phyloP scores from a whole-genome alignment of 257 asterid species.

The Voacanga thouarsii region DNA sequence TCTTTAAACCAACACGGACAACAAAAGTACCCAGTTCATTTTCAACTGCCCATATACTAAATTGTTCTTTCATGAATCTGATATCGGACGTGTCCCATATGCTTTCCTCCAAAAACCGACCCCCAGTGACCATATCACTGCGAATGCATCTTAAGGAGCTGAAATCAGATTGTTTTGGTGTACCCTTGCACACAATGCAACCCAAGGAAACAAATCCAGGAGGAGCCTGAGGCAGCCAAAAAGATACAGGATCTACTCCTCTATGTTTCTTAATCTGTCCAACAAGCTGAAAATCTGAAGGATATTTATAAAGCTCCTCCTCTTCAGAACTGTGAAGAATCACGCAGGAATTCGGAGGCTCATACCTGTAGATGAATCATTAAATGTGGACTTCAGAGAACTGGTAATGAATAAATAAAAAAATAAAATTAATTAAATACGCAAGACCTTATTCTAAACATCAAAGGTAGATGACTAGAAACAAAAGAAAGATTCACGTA shows the following conservation, averaged over 20 bases:
- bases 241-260: slow-evolving; percentile 61
- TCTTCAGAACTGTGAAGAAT: slow-evolving; percentile 75
- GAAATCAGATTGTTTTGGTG: slow-evolving; percentile 75
- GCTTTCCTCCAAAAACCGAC: slow-evolving; percentile 75
- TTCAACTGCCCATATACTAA: slow-evolving; percentile 78
- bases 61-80: slow-evolving; percentile 56
- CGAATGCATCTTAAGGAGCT: slow-evolving; percentile 83
- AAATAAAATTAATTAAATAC: background rate
- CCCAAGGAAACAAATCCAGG: slow-evolving; percentile 92
- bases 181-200: slow-evolving; percentile 77
- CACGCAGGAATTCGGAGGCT: slow-evolving; percentile 83
- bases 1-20: slow-evolving; percentile 70
- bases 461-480: background rate
- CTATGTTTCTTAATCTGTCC: slow-evolving; percentile 72
- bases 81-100: slow-evolving; percentile 89
- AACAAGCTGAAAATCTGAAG: slow-evolving; percentile 74
- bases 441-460: background rate
- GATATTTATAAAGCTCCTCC: slow-evolving; percentile 57
- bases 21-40: slow-evolving; percentile 79
- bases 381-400: slow-evolving; percentile 8
- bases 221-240: slow-evolving; percentile 98
- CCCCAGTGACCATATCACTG: slow-evolving; percentile 71
- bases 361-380: slow-evolving; percentile 55
- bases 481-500: background rate
- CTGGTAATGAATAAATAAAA: background rate